Evolutionary conservation across 352 stramenopile species (phyloP), one percentile per base, ranked within the genome.

Genomic region (Phytopythium aichiense): DNA sequence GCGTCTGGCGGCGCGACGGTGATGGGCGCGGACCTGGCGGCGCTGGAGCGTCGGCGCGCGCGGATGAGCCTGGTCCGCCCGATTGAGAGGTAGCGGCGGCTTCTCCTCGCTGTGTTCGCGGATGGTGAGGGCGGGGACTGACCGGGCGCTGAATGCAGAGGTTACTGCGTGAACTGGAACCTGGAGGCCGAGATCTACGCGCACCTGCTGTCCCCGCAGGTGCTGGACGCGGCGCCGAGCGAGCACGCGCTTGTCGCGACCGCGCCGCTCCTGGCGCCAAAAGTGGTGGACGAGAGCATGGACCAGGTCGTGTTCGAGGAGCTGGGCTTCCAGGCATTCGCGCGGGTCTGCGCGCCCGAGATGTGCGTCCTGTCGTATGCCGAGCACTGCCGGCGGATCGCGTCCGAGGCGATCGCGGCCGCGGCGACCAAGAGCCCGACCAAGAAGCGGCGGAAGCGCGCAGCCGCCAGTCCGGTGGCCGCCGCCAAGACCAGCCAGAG

Each of bases 291-390:
- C 25, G 76, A 91, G 52, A 88, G 63, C 31, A 89, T 90, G 83
- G 83, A 94, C 69, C 70, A 94, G 54, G 83, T 92, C 13, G 79
- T 89, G 46, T 94, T 94, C 48, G 85, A 94, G 56, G 80, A 91
- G 62, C 67, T 92, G 23, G 74, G 77, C 6, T 91, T 92, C 53
- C 64, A 73, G 42, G 61, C 71, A 2, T 87, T 81, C 46, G 68
- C 71, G 62, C 81, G 76, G 20, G 79, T 92, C 18, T 67, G 42
- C 30, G 66, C 75, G 15, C 73, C 80, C 1, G 78, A 87, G 61
- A 89, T 84, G 72, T 88, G 74, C 40, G 79, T 88, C 33, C 61
- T 91, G 15, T 85, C 77, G 35, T 87, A 88, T 63, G 71, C 76
- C 1, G 71, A 79, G 33, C 58, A 75, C 49, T 68, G 62, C 22